A percentile compares a stretch with the other conserved stretches of the same genome.
Conservation (phyloP, 441 rosid species). For the Lepidium campestre region DNA sequence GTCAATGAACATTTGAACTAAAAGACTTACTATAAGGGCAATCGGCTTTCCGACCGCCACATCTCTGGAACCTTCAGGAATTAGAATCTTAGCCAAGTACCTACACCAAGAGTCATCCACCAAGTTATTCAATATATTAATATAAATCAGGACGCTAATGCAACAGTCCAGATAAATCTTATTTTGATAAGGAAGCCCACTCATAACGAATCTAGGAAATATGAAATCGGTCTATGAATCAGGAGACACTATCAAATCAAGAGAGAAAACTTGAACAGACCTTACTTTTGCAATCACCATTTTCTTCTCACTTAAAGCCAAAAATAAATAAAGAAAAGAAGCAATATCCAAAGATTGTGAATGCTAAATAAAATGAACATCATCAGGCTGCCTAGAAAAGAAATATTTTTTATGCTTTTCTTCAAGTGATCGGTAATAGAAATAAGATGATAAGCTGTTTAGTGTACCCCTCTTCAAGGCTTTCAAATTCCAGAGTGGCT, state of each 20-base stretch:
- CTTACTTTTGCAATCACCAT: conserved; percentile 4
- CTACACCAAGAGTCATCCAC: conserved; percentile 17
- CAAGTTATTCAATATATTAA: conserved; percentile 3
- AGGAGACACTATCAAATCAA: not conserved
- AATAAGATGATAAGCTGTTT: conserved; percentile 11
- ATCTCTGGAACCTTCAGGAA: conserved; percentile 37
- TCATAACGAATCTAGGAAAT: conserved; percentile 10
- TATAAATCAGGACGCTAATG: not conserved
- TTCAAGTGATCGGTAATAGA: not conserved
- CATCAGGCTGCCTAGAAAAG: not conserved
- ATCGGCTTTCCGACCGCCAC: conserved; percentile 39
- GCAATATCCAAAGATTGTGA: not conserved
- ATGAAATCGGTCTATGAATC: not conserved
- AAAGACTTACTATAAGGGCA: conserved; percentile 30
- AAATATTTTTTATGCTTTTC: not conserved
- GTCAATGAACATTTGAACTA: not conserved
- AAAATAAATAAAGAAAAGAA: not conserved
- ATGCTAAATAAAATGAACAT: conserved; percentile 4
- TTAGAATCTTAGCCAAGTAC: conserved; percentile 37
- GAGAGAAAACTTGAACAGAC: not conserved
- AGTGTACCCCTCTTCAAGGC: conserved; percentile 94
- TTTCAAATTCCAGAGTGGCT: conserved; percentile 94
- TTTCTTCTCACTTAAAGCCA: conserved; percentile 7
- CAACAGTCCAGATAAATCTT: conserved; percentile 7
- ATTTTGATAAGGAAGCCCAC: not conserved